These are phyloP conservation scores for Phallus indusiatus DNA, from an alignment of 768 basidiomycete genomes.

Conservation along the genomic window DNA sequence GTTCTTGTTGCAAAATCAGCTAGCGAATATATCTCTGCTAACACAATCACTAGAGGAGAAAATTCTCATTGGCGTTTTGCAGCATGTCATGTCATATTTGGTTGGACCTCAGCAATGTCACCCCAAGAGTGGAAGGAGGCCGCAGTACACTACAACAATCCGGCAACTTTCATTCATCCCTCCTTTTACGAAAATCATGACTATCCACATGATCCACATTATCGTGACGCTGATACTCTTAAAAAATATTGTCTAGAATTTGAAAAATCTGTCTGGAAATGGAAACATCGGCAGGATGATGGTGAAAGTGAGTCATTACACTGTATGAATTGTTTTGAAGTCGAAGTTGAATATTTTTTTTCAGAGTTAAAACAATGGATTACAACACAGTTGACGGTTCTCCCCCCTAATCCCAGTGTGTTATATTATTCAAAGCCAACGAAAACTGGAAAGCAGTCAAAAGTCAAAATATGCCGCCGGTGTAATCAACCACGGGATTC, in stretches of 20 bases:
- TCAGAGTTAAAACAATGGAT: no score
- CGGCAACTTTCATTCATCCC: background rate
- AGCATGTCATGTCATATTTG: background rate
- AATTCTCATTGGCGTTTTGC: background rate
- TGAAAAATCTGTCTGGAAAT: background rate
- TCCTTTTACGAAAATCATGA: background rate
- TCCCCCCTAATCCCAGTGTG: no score
- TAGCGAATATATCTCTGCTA: background rate
- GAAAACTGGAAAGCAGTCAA: no score
- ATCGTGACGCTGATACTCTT: background rate
- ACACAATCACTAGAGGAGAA: background rate
- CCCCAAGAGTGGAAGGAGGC: background rate
- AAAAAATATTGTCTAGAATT: slow-evolving; percentile 1
- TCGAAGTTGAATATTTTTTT: no score
- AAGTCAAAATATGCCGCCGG: no score
- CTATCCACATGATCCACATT: background rate
- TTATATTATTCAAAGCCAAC: no score
- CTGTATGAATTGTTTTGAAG: no score
- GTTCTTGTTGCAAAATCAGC: background rate
- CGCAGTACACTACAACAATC: background rate
- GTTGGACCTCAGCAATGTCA: background rate
- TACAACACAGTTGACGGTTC: no score
- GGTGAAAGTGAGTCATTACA: background rate
- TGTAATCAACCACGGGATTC: no score
- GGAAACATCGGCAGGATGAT: background rate